These are phyloP conservation scores for Nicotiana sylvestris DNA, from an alignment of 257 asterid genomes.

Conservation along the genomic window DNA sequence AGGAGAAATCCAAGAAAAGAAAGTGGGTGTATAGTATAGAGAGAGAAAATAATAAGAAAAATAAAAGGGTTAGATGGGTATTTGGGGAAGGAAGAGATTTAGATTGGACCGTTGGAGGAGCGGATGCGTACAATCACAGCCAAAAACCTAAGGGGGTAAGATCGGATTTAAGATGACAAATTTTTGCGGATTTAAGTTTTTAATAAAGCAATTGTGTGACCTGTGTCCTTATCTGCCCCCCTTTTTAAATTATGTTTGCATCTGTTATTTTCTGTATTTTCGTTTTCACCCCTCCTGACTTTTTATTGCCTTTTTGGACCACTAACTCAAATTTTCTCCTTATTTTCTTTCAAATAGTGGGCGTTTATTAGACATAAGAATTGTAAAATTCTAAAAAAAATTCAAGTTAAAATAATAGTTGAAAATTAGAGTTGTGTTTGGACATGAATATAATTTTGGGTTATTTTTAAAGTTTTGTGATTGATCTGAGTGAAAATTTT, in stretches of 20 bases:
- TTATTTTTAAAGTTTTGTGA: no score
- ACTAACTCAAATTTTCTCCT: background rate
- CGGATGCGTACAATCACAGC: constrained; percentile 9
- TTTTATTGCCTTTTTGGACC: background rate
- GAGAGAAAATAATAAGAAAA: background rate
- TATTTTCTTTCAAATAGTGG: no score
- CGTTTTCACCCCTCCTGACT: background rate
- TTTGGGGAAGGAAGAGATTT: background rate
- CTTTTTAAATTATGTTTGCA: background rate
- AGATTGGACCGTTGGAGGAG: constrained; percentile 7
- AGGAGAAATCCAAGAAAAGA: background rate
- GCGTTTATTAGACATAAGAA: no score
- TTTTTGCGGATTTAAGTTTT: background rate
- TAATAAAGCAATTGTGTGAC: background rate
- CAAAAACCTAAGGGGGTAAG: constrained; percentile 10
- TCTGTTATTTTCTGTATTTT: constrained; percentile 8
- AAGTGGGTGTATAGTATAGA: background rate
- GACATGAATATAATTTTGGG: no score
- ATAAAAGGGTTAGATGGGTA: background rate
- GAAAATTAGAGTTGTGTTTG: no score
- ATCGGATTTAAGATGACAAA: background rate
- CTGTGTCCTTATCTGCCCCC: background rate
- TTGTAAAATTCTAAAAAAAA: no score
- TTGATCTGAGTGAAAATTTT: no score
- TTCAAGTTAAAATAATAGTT: no score